Percentiles rank a stretch among this genome's conserved stretches.
Conservation (phyloP, 192 early-diverging fungal genomes). For the Entomortierella lignicola region DNA sequence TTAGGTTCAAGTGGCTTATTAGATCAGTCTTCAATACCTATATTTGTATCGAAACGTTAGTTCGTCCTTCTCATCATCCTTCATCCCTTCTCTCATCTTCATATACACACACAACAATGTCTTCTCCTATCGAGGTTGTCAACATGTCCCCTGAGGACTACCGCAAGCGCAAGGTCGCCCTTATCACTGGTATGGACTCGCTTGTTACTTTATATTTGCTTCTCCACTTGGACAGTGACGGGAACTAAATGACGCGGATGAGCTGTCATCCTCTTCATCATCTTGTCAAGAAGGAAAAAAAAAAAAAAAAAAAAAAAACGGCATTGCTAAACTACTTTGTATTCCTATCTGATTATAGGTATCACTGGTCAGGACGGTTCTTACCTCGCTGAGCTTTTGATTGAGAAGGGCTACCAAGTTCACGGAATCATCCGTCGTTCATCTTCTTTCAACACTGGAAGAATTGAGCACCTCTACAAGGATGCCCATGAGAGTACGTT, state of each 20-base stretch:
- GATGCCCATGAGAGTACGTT: slow-evolving; percentile 74
- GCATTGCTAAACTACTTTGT: neutral
- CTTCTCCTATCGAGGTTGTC: slow-evolving; percentile 49
- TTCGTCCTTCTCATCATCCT: neutral
- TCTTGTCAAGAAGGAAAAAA: too few relatives aligned
- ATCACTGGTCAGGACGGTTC: slow-evolving; percentile 88
- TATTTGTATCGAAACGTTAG: neutral
- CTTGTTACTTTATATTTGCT: too few relatives aligned
- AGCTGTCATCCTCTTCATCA: too few relatives aligned
- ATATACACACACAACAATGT: slow-evolving; percentile 12
- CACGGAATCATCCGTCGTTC: slow-evolving; percentile 86
- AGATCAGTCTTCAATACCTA: too few relatives aligned
- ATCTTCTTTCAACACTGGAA: slow-evolving; percentile 87
- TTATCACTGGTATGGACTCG: slow-evolving; percentile 64
- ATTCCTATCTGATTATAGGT: slow-evolving; percentile 52
- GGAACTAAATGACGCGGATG: neutral
- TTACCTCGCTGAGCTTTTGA: slow-evolving; percentile 78
- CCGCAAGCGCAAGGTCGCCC: slow-evolving; percentile 67
- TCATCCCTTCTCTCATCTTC: neutral
- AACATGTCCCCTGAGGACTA: slow-evolving; percentile 66
- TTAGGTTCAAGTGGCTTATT: too few relatives aligned
- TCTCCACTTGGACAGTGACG: too few relatives aligned
- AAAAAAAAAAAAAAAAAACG: neutral
- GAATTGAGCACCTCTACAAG: slow-evolving; percentile 83
- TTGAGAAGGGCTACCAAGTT: slow-evolving; percentile 81